Conservation (phyloP, 352 stramenopile species). For the Phytophthora podocarpi region DNA sequence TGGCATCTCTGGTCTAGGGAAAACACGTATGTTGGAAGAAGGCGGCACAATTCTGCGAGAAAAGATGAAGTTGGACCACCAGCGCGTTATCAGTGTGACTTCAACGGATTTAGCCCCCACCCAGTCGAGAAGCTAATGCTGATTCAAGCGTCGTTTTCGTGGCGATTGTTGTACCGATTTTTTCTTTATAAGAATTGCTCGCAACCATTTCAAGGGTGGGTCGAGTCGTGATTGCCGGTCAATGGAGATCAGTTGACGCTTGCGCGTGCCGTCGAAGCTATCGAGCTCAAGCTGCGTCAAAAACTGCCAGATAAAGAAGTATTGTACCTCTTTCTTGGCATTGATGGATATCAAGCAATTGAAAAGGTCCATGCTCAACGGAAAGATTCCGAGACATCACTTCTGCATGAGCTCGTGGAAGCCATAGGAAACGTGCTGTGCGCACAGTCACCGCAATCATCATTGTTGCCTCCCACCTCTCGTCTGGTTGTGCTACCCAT, state of each 20-base stretch:
- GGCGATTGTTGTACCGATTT: conserved; percentile 35
- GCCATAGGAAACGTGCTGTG: not conserved
- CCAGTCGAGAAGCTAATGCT: no score
- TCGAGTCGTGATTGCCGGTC: not conserved
- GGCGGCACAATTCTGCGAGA: conserved; percentile 23
- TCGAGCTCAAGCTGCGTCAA: conserved; percentile 17
- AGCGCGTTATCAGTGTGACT: no score
- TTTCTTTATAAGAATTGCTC: conserved; percentile 41
- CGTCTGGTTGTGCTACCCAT: conserved; percentile 20
- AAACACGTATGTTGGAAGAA: conserved; percentile 42
- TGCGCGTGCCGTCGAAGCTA: not conserved
- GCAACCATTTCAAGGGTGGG: conserved; percentile 14
- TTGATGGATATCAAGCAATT: conserved; percentile 43
- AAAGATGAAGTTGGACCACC: conserved; percentile 24
- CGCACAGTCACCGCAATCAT: not conserved
- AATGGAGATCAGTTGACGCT: conserved; percentile 6
- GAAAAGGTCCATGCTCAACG: conserved; percentile 7
- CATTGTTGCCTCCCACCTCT: no score
- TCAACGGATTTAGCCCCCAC: no score
- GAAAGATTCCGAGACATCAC: not conserved
- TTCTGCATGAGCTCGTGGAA: conserved; percentile 14
- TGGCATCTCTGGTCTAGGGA: conserved; percentile 38
- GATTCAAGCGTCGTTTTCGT: conserved; percentile 48
- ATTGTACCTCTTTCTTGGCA: conserved; percentile 40
- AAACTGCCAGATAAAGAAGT: not conserved